Base-by-base conservation (phyloP, 1,139 yeast genomes). In the Suhomyces bokatorum region DNA sequence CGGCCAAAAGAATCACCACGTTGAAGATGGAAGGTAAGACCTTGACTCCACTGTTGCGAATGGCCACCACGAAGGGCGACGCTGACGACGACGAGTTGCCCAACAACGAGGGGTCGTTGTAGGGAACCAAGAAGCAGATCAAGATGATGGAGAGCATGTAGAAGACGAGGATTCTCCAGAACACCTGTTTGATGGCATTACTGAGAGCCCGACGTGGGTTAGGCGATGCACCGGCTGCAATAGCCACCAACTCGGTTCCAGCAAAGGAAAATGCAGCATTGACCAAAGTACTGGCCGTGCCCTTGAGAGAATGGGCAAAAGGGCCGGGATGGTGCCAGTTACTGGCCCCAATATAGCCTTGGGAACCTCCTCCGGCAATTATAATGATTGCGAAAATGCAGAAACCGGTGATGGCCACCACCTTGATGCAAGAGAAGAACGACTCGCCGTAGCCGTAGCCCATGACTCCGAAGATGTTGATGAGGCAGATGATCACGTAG, bases 1-100 rank as follows among this genome's bases (percentile, higher is more conserved):
- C 66, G 1, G 70, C 58, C 24, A 66, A 48, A 43, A 67, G 53
- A 31, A 67, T 66, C 13, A 66, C 67, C 3, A 56, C 70, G 45
- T 67, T 67, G 55, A 67, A 60, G 24, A 66, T 61, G 15, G 67
- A 63, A 9, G 71, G 72, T 37, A 67, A 57, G 0, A 59, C 63
- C 41, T 54, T 57, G 41, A 66, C 58, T 9, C 70, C 69, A n/a
- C 68, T 63, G 41, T 62, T 63, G 32, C 59, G 36, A 15, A 52
- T 49, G 28, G 52, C 53, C 32, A 52, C 42, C 12, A 52, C 55
- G 37, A 52, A 52, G 1, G 55, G 55, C 2, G 55, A 52, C 5
- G 54, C 53, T 34, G 71, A 63, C 3, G 73, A 63, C n/a, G 69
- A 60, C 5, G 50, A 47, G 35, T 52, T 51, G 4, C 55, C 55